Evolutionary conservation across 129 eudicot species (phyloP).

Genomic region (Oenanthe sinensis): DNA sequence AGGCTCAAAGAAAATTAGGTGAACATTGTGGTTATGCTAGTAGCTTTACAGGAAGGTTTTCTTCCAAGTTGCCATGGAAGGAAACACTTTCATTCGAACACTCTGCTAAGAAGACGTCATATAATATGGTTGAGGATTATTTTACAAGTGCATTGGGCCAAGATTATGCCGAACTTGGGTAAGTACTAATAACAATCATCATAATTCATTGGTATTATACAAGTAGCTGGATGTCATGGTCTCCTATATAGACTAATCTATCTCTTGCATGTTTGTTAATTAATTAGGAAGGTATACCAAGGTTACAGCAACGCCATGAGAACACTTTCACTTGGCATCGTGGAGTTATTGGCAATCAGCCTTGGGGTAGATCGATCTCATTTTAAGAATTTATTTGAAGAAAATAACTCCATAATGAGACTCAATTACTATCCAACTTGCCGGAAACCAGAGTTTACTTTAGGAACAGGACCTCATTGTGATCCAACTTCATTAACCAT

Average conservation of each 20-base stretch:
- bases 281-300: slow-evolving; percentile 59
- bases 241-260: background rate
- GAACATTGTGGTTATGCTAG: slow-evolving; percentile 87
- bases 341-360: slow-evolving; percentile 69
- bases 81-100: slow-evolving; percentile 77
- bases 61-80: slow-evolving; percentile 82
- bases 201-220: background rate
- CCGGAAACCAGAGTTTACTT: slow-evolving; percentile 57
- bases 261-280: background rate
- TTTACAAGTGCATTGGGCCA: slow-evolving; percentile 43
- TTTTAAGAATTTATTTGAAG: slow-evolving; percentile 58
- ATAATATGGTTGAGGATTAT: slow-evolving; percentile 41
- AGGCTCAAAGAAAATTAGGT: slow-evolving; percentile 62
- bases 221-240: background rate
- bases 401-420: slow-evolving; percentile 63
- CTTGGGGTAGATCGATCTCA: slow-evolving; percentile 46
- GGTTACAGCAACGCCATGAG: slow-evolving; percentile 77
- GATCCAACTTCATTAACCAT: slow-evolving; percentile 88
- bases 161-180: slow-evolving; percentile 50
- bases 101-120: slow-evolving; percentile 30
- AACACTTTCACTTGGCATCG: slow-evolving; percentile 57
- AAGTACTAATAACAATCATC: slow-evolving; percentile 1
- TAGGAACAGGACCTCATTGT: slow-evolving; percentile 93
- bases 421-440: slow-evolving; percentile 80
- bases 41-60: slow-evolving; percentile 73